Evolutionary conservation across 805 yeast species (phyloP).

Genomic region (Cyberlindnera amylophila): DNA sequence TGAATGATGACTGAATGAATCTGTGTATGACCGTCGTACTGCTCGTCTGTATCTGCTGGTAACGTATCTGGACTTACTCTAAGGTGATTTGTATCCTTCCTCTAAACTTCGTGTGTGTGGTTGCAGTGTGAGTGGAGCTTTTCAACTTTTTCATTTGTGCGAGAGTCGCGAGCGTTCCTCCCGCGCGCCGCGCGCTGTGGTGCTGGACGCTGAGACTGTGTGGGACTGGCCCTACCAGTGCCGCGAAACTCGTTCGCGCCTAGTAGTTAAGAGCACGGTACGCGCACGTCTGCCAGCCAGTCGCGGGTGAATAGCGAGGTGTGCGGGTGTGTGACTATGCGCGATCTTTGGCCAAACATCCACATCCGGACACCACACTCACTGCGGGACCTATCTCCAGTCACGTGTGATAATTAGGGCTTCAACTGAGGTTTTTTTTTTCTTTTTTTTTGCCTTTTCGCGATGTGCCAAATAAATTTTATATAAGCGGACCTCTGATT

Average conservation of each 20-base stretch:
- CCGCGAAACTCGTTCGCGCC: not conserved
- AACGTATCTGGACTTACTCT: constrained; percentile 12
- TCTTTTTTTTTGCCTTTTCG: too few species aligned
- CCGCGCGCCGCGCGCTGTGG: too few species aligned
- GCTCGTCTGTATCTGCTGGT: not conserved
- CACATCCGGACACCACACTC: constrained; percentile 4
- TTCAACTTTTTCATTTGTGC: constrained; percentile 17
- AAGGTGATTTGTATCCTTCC: constrained; percentile 11
- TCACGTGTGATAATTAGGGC: constrained; percentile 4
- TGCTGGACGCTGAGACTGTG: too few species aligned
- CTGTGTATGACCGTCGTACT: not conserved
- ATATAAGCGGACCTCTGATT: too few species aligned
- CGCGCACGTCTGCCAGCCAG: constrained; percentile 8
- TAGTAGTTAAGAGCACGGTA: constrained; percentile 8
- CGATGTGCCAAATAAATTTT: constrained; percentile 4
- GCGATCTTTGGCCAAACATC: not conserved
- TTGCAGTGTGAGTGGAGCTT: constrained; percentile 12
- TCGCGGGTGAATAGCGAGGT: constrained; percentile 7
- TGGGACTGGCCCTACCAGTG: constrained; percentile 11
- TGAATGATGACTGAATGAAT: too few species aligned
- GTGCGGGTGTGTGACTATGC: constrained; percentile 11
- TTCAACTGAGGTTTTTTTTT: too few species aligned
- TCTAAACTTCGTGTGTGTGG: constrained; percentile 2
- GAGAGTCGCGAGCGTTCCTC: constrained; percentile 12
- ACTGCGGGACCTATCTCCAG: not conserved